Conservation (phyloP, 2,329 filamentous ascomycete genomes). For the Chaetomiaceae sp. region DNA sequence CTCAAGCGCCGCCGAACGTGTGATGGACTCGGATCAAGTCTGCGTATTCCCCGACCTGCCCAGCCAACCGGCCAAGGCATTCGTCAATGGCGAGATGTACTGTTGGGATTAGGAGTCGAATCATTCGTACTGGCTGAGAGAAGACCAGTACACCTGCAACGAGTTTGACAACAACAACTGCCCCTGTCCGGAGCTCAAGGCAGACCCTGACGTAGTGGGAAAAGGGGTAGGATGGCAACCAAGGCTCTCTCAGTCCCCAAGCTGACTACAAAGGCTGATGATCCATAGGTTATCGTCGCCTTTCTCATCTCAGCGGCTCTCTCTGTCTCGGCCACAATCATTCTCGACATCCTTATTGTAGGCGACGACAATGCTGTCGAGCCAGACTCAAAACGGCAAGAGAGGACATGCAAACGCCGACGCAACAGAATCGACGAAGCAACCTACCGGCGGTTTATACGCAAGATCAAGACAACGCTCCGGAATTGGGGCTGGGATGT, state of each 20-base stretch:
- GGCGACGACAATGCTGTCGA: background rate
- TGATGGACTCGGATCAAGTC: no score
- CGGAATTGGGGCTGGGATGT: background rate
- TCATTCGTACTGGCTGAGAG: background rate
- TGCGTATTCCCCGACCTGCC: no score
- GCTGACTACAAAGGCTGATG: background rate
- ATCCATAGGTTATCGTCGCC: constrained; percentile 1
- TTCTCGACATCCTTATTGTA: constrained; percentile 2
- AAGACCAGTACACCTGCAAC: background rate
- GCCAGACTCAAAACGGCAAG: background rate
- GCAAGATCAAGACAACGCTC: background rate
- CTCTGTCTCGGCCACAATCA: background rate
- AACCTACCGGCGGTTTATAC: background rate
- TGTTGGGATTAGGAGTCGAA: constrained; percentile 1
- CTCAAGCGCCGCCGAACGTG: no score
- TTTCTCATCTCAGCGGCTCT: constrained; percentile 1
- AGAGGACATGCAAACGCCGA: no score
- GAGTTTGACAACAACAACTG: constrained; percentile 3
- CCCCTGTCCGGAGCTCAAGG: constrained; percentile 7
- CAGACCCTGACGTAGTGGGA: constrained; percentile 16
- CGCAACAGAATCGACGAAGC: no score
- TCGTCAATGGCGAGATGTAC: constrained; percentile 3
- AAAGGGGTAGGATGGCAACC: constrained; percentile 11
- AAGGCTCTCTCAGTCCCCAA: background rate
- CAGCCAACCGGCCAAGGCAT: background rate